Evolutionary conservation across 2,329 filamentous ascomycete species (phyloP).

Genomic region (Teratosphaeria gauchensis): DNA sequence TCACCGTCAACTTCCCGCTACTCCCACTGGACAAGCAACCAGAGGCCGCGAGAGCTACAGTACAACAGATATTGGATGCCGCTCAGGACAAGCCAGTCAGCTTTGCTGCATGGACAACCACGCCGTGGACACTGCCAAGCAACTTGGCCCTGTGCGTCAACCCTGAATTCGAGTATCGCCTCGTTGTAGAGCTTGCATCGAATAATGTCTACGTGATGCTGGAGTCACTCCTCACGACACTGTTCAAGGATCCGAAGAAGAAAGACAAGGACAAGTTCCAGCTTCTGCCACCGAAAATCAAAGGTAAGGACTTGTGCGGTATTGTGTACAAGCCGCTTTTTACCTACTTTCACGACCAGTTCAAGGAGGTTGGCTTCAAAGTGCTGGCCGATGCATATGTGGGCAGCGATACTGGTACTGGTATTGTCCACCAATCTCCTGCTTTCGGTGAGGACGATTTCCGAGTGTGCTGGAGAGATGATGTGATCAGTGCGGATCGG

Average conservation of each 20-base stretch:
- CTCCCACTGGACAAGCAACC: constrained; percentile 31
- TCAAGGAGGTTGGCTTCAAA: constrained; percentile 73
- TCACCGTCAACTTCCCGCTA: constrained; percentile 81
- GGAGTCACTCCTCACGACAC: constrained; percentile 66
- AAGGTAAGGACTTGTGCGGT: constrained; percentile 74
- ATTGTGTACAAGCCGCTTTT: constrained; percentile 88
- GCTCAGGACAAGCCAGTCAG: constrained; percentile 52
- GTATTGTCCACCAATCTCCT: constrained; percentile 87
- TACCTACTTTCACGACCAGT: constrained; percentile 80
- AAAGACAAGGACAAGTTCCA: constrained; percentile 70
- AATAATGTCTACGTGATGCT: constrained; percentile 79
- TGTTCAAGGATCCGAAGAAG: constrained; percentile 95
- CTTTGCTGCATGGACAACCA: constrained; percentile 82
- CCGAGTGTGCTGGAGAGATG: constrained; percentile 64
- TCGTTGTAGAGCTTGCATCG: constrained; percentile 72
- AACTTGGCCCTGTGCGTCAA: constrained; percentile 69
- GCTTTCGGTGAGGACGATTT: constrained; percentile 97
- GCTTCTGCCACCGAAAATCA: constrained; percentile 61
- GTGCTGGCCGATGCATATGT: constrained; percentile 80
- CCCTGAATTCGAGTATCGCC: constrained; percentile 77
- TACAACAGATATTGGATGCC: constrained; percentile 22
- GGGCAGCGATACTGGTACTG: constrained; percentile 80
- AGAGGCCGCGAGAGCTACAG: constrained; percentile 17
- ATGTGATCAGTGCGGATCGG: constrained; percentile 66
- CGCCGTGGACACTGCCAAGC: constrained; percentile 76